These are phyloP conservation scores for Phanerochaete carnosa DNA, from an alignment of 768 basidiomycete species.

Conservation along the genomic window DNA sequence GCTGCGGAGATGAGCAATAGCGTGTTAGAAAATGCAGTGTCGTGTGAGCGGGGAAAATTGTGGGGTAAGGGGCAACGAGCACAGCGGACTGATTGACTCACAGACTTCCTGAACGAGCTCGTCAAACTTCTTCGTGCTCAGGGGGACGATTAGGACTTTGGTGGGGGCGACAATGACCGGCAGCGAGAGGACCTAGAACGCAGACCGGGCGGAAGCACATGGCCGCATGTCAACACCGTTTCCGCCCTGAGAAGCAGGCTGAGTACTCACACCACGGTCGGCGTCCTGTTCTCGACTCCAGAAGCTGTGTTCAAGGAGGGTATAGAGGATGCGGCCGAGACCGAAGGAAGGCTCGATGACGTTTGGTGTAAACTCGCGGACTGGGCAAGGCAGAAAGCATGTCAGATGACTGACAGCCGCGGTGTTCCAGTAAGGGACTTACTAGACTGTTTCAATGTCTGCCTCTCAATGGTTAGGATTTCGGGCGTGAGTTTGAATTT, in stretches of 20 bases:
- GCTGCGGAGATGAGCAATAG: slow-evolving; percentile 46
- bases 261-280: slow-evolving; percentile 72
- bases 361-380: slow-evolving; percentile 94
- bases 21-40: neutral
- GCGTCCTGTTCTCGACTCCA: slow-evolving; percentile 93
- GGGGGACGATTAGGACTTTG: slow-evolving; percentile 93
- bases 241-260: slow-evolving; percentile 7
- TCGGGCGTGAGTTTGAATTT: slow-evolving; percentile 71
- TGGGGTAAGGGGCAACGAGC: slow-evolving; percentile 2
- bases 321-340: slow-evolving; percentile 92
- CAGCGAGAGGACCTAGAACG: slow-evolving; percentile 77
- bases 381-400: slow-evolving; percentile 36
- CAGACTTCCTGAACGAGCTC: slow-evolving; percentile 88
- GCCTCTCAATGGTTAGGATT: slow-evolving; percentile 72
- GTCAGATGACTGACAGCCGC: slow-evolving; percentile 24
- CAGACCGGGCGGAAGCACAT: slow-evolving; percentile 9
- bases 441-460: slow-evolving; percentile 88
- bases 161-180: slow-evolving; percentile 91
- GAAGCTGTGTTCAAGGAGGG: slow-evolving; percentile 91
- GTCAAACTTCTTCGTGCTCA: slow-evolving; percentile 82
- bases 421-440: slow-evolving; percentile 23
- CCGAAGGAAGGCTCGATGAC: slow-evolving; percentile 99
- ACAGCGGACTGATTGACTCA: slow-evolving; percentile 42
- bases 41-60: slow-evolving; percentile 9
- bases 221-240: slow-evolving; percentile 9